These are phyloP conservation scores for Petunia hybrid DNA, from an alignment of 305 asterid species.

Conservation along the genomic window DNA sequence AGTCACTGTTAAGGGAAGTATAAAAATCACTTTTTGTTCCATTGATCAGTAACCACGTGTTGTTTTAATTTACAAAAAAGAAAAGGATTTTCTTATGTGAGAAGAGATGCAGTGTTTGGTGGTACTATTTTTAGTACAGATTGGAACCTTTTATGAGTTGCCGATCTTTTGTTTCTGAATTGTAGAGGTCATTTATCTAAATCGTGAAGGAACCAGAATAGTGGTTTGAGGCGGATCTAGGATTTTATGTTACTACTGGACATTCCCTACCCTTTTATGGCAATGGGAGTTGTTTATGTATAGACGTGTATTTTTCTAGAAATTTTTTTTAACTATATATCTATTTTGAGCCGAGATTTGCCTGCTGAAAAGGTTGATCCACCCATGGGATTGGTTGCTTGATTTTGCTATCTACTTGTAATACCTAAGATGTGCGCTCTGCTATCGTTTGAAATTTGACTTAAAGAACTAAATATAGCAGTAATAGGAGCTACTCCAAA, in stretches of 20 bases:
- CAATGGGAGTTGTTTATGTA: background rate
- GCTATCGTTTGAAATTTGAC: background rate
- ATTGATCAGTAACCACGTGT: background rate
- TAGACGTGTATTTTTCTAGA: background rate
- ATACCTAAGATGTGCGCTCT: background rate
- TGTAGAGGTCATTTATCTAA: background rate
- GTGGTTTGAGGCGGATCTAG: slow-evolving; percentile 1
- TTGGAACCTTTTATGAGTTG: slow-evolving; percentile 7
- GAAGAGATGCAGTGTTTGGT: background rate
- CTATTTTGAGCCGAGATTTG: background rate
- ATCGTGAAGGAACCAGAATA: background rate
- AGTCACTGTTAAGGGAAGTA: too few species aligned
- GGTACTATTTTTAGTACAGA: background rate
- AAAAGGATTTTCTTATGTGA: background rate
- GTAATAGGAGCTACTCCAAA: background rate
- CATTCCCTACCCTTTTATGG: background rate
- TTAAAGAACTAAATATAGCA: background rate
- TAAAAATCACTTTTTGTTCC: background rate
- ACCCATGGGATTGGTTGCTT: background rate
- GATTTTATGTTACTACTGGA: background rate
- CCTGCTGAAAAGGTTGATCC: background rate
- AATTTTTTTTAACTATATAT: background rate
- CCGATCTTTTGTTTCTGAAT: slow-evolving; percentile 12
- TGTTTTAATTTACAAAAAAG: background rate
- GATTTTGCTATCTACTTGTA: background rate